A percentile compares a stretch with the other conserved stretches of the same genome.
Evolutionary conservation across 2,329 filamentous ascomycete genomes (phyloP).

Genomic region (Bimuria novae-zelandiae): DNA sequence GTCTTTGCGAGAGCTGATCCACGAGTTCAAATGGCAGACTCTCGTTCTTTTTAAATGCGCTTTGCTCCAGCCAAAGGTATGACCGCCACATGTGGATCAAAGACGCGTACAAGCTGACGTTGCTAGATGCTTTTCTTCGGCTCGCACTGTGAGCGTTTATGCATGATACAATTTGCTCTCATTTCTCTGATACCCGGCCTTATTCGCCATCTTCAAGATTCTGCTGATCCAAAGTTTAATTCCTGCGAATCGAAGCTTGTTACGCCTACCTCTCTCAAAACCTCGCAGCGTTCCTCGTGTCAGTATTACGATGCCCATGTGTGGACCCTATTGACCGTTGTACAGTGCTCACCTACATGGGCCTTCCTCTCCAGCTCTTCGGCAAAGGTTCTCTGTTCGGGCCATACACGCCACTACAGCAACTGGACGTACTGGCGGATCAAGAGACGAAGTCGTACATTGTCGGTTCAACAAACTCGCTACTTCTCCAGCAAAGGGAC

Average conservation of each 20-base stretch:
- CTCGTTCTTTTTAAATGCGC: constrained; percentile 92
- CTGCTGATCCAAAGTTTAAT: constrained; percentile 90
- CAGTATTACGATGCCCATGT: constrained; percentile 21
- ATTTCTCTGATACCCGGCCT: constrained; percentile 94
- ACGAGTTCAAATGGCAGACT: constrained; percentile 94
- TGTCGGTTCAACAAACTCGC: constrained; percentile 93
- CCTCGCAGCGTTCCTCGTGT: constrained; percentile 85
- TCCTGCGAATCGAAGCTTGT: constrained; percentile 75
- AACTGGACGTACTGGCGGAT: constrained; percentile 91
- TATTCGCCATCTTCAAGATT: constrained; percentile 89
- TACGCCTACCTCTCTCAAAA: constrained; percentile 82
- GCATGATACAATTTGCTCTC: constrained; percentile 98
- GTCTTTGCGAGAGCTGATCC: constrained; percentile 86
- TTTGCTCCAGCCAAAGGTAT: constrained; percentile 89
- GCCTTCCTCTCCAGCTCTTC: constrained; percentile 90
- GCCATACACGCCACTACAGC: constrained; percentile 94
- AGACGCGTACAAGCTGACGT: constrained; percentile 15
- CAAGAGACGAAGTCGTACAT: constrained; percentile 96
- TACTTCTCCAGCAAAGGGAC: constrained; percentile 91
- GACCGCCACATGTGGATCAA: too few species aligned
- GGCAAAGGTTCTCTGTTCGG: constrained; percentile 96
- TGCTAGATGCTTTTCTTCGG: constrained; percentile 95
- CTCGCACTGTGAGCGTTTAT: constrained; percentile 90
- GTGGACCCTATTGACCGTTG: constrained; percentile 25
- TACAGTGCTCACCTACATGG: constrained; percentile 85